phyloP scores from a whole-genome alignment of 1,139 yeast species.

The Yamadazyma pseudoaaseri region DNA sequence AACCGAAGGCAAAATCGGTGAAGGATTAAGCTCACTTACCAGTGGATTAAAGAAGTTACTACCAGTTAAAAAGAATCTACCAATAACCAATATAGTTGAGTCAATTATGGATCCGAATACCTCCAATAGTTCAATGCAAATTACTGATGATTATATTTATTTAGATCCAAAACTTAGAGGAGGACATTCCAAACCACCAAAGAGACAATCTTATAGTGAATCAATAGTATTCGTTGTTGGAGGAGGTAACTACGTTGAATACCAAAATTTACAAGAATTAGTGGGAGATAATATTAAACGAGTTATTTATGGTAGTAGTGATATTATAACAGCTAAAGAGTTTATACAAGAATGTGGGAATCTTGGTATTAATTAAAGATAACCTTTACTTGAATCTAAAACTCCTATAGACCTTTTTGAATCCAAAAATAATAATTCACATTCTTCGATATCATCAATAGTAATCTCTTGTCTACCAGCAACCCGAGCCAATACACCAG shows the following conservation, averaged over 20 bases:
- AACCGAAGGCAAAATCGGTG: conserved; percentile 77
- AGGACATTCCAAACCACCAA: conserved; percentile 85
- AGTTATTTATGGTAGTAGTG: conserved; percentile 87
- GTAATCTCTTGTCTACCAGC: conserved; percentile 71
- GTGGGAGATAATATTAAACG: conserved; percentile 27
- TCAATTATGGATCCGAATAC: conserved; percentile 82
- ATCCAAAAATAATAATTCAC: conserved; percentile 81
- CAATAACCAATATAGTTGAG: conserved; percentile 87
- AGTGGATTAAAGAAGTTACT: conserved; percentile 83
- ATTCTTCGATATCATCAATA: conserved; percentile 78
- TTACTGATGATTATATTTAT: conserved; percentile 86
- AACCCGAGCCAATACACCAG: conserved; percentile 77
- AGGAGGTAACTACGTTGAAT: conserved; percentile 93
- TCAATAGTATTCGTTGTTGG: conserved; percentile 91
- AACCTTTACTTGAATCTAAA: conserved; percentile 55
- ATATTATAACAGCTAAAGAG: conserved; percentile 70
- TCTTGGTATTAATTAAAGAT: conserved; percentile 53
- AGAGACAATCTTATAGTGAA: conserved; percentile 76
- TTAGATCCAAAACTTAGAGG: conserved; percentile 93
- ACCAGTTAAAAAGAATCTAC: conserved; percentile 85
- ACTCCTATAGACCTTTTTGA: conserved; percentile 82
- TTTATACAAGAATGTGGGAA: conserved; percentile 72
- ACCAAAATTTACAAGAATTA: conserved; percentile 94
- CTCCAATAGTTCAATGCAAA: conserved; percentile 57
- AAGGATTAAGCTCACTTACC: conserved; percentile 82